phyloP scores from a whole-genome alignment of 306 rosid species.

The Mimosa bimucronata region DNA sequence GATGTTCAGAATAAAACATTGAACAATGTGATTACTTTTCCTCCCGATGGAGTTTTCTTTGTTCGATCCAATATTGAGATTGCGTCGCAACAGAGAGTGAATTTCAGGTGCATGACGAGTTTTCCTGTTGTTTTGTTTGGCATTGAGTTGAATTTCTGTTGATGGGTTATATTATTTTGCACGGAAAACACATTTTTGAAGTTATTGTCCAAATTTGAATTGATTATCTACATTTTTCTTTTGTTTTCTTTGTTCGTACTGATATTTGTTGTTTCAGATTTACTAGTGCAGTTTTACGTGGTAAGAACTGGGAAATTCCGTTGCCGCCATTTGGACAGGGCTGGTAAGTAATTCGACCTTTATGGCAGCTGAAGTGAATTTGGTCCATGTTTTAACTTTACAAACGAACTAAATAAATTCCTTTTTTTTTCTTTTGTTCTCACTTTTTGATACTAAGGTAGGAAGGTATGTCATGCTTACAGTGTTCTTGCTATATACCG shows the following conservation, averaged over 20 bases:
- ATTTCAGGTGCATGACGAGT: constrained; percentile 63
- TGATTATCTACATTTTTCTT: neutral
- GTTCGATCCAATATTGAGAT: constrained; percentile 77
- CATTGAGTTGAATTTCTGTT: neutral
- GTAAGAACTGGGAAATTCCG: constrained; percentile 87
- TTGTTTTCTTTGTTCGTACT: neutral
- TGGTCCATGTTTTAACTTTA: constrained; percentile 4
- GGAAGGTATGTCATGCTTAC: neutral
- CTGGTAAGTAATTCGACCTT: constrained; percentile 66
- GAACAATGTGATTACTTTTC: constrained; percentile 88
- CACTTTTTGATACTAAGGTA: neutral
- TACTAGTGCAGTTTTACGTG: constrained; percentile 88
- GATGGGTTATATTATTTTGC: neutral
- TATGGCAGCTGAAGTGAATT: constrained; percentile 17
- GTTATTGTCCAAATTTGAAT: neutral
- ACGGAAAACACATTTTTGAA: neutral
- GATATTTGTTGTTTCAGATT: constrained; percentile 59
- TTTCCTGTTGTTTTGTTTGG: neutral
- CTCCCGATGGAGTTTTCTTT: constrained; percentile 93
- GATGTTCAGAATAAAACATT: constrained; percentile 62
- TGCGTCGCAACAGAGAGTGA: constrained; percentile 75
- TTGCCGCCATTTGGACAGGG: constrained; percentile 98
- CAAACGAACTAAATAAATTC: neutral
- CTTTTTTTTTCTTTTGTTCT: neutral
- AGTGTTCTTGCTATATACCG: neutral